These are phyloP conservation scores for Fusarium sambucinum DNA, from an alignment of 2,329 filamentous ascomycete species.

Conservation along the genomic window DNA sequence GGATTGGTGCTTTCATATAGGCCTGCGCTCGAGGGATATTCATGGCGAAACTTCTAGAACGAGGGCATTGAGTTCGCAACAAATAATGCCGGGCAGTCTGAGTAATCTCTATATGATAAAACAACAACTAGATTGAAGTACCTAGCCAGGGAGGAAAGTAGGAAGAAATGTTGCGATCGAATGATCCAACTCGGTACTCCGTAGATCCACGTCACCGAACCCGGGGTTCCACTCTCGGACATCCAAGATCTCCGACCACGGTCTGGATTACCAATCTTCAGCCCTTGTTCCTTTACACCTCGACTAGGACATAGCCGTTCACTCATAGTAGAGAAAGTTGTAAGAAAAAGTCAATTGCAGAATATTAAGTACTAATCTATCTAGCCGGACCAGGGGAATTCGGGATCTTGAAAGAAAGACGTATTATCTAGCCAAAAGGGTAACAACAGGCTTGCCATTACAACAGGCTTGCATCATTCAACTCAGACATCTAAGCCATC, in stretches of 20 bases:
- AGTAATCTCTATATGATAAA: neutral
- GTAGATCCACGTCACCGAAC: neutral
- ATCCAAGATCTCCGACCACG: constrained; percentile 15
- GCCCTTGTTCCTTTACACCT: too few relatives aligned
- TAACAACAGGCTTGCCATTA: neutral
- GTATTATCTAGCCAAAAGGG: neutral
- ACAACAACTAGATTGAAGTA: neutral
- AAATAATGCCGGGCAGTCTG: too few relatives aligned
- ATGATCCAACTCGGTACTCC: neutral
- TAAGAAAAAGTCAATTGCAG: neutral
- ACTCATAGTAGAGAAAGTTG: too few relatives aligned
- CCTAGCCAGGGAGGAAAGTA: neutral
- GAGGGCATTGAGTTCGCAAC: too few relatives aligned
- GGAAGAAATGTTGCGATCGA: neutral
- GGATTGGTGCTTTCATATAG: constrained; percentile 22
- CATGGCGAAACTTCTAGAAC: too few relatives aligned
- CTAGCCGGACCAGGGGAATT: neutral
- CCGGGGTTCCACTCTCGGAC: constrained; percentile 24
- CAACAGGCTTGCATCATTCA: neutral
- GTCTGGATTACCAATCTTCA: constrained; percentile 6
- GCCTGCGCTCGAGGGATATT: neutral
- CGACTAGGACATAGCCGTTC: neutral
- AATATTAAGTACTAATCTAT: constrained; percentile 12
- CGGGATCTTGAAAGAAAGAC: neutral
- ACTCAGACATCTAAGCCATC: constrained; percentile 13